A percentile compares a stretch with the other conserved stretches of the same genome.
Evolutionary conservation across 306 rosid species (phyloP).

Genomic region (Lathyrus oleraceus): DNA sequence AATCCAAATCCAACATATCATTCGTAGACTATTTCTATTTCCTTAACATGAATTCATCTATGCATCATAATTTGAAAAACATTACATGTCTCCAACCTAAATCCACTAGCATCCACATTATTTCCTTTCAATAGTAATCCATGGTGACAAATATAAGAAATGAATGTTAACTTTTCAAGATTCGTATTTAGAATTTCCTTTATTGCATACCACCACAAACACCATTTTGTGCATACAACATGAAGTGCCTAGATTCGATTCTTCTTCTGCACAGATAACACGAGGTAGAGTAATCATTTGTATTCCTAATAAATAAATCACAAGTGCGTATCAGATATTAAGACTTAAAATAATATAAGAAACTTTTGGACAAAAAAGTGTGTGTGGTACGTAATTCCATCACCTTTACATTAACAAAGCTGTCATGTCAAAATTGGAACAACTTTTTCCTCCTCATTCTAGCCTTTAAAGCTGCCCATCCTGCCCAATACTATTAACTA

Average conservation of each 20-base stretch:
- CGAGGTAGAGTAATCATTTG: constrained; percentile 41
- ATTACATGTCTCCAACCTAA: background rate
- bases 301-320: constrained; percentile 32
- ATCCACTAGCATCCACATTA: background rate
- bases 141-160: background rate
- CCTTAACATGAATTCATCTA: background rate
- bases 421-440: constrained; percentile 86
- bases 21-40: background rate
- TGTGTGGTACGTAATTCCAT: constrained; percentile 76
- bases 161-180: background rate
- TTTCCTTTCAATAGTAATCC: background rate
- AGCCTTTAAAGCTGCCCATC: constrained; percentile 68
- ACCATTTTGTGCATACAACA: constrained; percentile 29
- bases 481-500: constrained; percentile 57
- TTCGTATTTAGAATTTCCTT: background rate
- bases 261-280: constrained; percentile 37
- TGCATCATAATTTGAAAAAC: background rate
- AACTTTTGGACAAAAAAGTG: constrained; percentile 69
- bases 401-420: constrained; percentile 82
- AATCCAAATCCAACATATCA: background rate
- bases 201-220: constrained; percentile 20
- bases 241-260: constrained; percentile 39
- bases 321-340: constrained; percentile 41
- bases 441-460: constrained; percentile 66
- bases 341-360: constrained; percentile 54